Evolutionary conservation across 2,329 filamentous ascomycete species (phyloP).

Genomic region (Daldinia sp.): DNA sequence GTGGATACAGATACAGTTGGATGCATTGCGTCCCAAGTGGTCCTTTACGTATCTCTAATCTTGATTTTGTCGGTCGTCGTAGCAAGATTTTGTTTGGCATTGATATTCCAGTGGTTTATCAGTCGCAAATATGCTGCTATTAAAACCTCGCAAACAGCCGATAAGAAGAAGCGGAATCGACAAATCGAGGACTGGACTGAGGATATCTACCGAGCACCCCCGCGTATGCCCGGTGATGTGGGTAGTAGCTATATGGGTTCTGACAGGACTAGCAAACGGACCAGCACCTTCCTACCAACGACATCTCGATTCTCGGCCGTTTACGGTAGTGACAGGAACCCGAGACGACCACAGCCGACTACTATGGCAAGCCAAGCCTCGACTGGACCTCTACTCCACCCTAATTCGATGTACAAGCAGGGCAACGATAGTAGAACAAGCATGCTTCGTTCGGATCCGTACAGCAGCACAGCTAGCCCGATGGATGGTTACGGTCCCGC

Average conservation of each 20-base stretch:
- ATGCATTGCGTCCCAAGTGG: constrained; percentile 96
- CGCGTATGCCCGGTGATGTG: constrained; percentile 81
- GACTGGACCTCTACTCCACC: constrained; percentile 77
- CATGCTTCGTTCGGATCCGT: constrained; percentile 71
- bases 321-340: constrained; percentile 77
- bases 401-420: constrained; percentile 78
- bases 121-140: constrained; percentile 84
- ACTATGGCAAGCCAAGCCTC: constrained; percentile 95
- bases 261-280: constrained; percentile 82
- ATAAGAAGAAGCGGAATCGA: constrained; percentile 85
- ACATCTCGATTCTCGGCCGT: constrained; percentile 95
- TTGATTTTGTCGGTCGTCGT: constrained; percentile 92
- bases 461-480: constrained; percentile 64
- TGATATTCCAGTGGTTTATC: constrained; percentile 97
- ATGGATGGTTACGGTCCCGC: constrained; percentile 82
- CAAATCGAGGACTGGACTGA: constrained; percentile 99
- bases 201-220: constrained; percentile 93
- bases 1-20: constrained; percentile 97
- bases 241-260: constrained; percentile 72
- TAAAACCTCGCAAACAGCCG: constrained; percentile 85
- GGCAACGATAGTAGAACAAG: constrained; percentile 73
- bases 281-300: constrained; percentile 86
- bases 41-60: constrained; percentile 90
- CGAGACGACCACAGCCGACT: constrained; percentile 72
- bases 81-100: constrained; percentile 86